Evolutionary conservation across 352 stramenopile species (phyloP).

Genomic region (Aphanomyces cochlioides): DNA sequence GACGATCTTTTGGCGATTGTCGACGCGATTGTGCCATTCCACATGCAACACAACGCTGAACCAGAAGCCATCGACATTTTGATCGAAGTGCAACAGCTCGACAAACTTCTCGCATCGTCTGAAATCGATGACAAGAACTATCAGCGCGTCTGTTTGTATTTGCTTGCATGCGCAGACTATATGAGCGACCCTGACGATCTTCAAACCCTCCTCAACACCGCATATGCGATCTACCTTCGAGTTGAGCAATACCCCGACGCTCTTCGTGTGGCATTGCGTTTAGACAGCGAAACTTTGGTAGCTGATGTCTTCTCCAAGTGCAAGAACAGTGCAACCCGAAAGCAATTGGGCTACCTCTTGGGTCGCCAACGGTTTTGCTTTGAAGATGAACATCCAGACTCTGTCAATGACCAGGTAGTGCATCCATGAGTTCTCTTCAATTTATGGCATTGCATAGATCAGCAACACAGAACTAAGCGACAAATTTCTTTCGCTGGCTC

Average conservation of each 20-base stretch:
- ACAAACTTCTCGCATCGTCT: constrained; percentile 90
- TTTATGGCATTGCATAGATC: constrained; percentile 63
- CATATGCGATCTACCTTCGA: constrained; percentile 94
- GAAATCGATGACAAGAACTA: constrained; percentile 99
- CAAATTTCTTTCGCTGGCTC: constrained; percentile 94
- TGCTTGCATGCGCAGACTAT: constrained; percentile 97
- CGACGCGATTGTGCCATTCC: constrained; percentile 98
- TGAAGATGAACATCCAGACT: constrained; percentile 90
- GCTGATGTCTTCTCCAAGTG: constrained; percentile 76
- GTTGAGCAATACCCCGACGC: constrained; percentile 94
- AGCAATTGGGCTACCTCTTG: constrained; percentile 96
- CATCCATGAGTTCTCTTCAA: constrained; percentile 39
- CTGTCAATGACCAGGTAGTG: constrained; percentile 78
- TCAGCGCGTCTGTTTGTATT: constrained; percentile 97
- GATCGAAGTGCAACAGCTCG: constrained; percentile 97
- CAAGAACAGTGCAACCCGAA: constrained; percentile 57
- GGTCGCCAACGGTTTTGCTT: constrained; percentile 92
- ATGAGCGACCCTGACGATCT: constrained; percentile 99
- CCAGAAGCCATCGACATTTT: constrained; percentile 99
- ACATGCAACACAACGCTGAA: constrained; percentile 99
- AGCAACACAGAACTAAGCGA: constrained; percentile 96
- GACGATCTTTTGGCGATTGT: constrained; percentile 94
- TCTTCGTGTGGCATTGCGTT: constrained; percentile 94
- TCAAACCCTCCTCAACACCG: constrained; percentile 85
- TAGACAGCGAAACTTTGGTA: constrained; percentile 79